phyloP scores from a whole-genome alignment of 352 stramenopile genomes.

The Globisporangium nodosum region DNA sequence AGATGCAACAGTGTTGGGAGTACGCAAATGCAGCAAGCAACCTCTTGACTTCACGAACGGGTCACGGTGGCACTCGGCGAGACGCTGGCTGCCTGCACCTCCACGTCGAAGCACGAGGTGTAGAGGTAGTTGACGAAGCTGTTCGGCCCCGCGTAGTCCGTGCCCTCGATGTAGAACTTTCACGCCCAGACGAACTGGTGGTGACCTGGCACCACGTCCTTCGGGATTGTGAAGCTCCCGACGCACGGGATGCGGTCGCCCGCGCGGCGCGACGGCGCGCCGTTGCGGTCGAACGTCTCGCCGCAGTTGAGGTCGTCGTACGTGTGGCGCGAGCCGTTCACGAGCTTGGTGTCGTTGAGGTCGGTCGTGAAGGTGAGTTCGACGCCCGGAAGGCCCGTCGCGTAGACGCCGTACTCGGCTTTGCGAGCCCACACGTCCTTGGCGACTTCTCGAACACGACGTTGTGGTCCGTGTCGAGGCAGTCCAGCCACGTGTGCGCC shows the following conservation, averaged over 20 bases:
- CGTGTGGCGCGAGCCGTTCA: conserved; percentile 16
- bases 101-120: conserved; percentile 14
- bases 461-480: conserved; percentile 27
- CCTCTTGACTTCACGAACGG: too few species aligned
- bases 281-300: conserved; percentile 6
- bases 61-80: too few species aligned
- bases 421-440: conserved; percentile 18
- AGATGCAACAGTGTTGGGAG: too few species aligned
- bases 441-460: conserved; percentile 27
- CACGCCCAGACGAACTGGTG: conserved; percentile 40
- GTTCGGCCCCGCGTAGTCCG: background rate
- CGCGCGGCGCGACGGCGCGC: conserved; percentile 12
- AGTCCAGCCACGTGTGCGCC: conserved; percentile 31
- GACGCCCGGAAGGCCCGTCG: conserved; percentile 14
- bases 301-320: conserved; percentile 39
- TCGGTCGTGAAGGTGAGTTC: conserved; percentile 28
- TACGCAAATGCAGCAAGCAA: too few species aligned
- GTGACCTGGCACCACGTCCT: conserved; percentile 8
- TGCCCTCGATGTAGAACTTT: conserved; percentile 16
- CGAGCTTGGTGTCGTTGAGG: conserved; percentile 15
- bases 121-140: conserved; percentile 11
- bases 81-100: conserved; percentile 1
- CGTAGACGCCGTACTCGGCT: conserved; percentile 31
- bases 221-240: conserved; percentile 25
- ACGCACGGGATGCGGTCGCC: conserved; percentile 27